Conservation (phyloP, 441 rosid species). For the Omphalea diandra region DNA sequence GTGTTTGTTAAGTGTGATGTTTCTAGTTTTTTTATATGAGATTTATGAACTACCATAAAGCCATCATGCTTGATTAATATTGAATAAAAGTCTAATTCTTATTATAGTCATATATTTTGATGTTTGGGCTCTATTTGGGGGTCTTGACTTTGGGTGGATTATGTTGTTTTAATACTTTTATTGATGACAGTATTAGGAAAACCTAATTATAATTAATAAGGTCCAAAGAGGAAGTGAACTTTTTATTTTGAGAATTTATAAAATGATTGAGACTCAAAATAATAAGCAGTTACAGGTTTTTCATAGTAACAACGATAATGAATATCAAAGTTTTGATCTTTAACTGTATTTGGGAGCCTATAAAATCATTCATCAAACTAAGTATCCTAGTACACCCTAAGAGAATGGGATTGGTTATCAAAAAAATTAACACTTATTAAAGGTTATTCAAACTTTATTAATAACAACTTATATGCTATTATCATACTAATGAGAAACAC, state of each 20-base stretch:
- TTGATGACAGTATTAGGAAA: constrained; percentile 14
- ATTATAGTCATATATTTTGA: neutral
- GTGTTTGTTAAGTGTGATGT: too few relatives aligned
- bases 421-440: neutral
- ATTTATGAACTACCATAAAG: constrained; percentile 2
- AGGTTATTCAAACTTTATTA: neutral
- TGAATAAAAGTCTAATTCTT: neutral
- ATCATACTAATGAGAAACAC: neutral
- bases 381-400: neutral
- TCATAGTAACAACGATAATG: neutral
- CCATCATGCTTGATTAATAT: neutral
- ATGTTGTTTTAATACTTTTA: constrained; percentile 8
- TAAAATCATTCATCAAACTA: neutral
- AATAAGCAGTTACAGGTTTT: neutral
- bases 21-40: neutral
- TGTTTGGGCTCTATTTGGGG: neutral
- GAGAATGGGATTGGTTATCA: neutral
- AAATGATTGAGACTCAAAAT: neutral
- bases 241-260: neutral
- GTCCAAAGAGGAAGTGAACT: neutral
- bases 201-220: neutral
- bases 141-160: neutral
- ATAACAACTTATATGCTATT: neutral
- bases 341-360: neutral
- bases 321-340: neutral